These are phyloP conservation scores for Aquilaria agallochum DNA, from an alignment of 441 rosid species.

Conservation along the genomic window DNA sequence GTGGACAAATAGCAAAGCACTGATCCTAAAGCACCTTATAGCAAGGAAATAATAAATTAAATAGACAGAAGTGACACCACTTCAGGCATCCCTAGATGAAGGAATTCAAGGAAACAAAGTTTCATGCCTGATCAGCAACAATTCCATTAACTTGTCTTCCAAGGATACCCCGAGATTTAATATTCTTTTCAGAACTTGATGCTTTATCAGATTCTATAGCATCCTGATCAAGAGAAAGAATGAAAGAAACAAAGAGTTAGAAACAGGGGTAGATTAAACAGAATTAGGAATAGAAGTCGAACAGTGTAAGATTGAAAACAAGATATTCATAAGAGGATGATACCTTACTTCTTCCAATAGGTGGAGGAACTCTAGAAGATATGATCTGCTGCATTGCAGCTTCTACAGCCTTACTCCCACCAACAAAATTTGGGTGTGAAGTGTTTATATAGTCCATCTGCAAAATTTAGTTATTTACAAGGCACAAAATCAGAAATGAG, in stretches of 20 bases:
- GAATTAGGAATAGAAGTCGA: not conserved
- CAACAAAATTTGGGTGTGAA: conserved; percentile 88
- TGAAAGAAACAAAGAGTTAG: conserved; percentile 4
- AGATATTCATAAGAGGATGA: conserved; percentile 4
- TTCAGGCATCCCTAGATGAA: not conserved
- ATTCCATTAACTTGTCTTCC: conserved; percentile 79
- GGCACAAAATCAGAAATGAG: not conserved
- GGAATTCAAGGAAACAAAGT: conserved; percentile 12
- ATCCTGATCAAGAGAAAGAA: conserved; percentile 41
- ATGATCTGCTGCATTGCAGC: conserved; percentile 64
- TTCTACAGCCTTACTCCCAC: conserved; percentile 95
- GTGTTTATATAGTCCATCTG: conserved; percentile 98
- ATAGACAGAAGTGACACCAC: not conserved
- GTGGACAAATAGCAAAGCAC: conserved; percentile 2
- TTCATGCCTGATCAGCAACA: conserved; percentile 75
- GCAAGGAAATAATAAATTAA: not conserved
- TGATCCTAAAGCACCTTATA: conserved; percentile 5
- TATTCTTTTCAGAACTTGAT: conserved; percentile 54
- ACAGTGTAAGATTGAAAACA: not conserved
- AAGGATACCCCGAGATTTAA: conserved; percentile 64
- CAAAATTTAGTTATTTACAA: conserved; percentile 16
- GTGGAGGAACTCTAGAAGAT: conserved; percentile 51
- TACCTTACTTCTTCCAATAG: conserved; percentile 60
- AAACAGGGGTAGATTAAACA: not conserved
- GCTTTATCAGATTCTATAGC: conserved; percentile 69